Evolutionary conservation across 495 filamentous ascomycete genomes (phyloP).

Genomic region (Neurospora sublineolata): DNA sequence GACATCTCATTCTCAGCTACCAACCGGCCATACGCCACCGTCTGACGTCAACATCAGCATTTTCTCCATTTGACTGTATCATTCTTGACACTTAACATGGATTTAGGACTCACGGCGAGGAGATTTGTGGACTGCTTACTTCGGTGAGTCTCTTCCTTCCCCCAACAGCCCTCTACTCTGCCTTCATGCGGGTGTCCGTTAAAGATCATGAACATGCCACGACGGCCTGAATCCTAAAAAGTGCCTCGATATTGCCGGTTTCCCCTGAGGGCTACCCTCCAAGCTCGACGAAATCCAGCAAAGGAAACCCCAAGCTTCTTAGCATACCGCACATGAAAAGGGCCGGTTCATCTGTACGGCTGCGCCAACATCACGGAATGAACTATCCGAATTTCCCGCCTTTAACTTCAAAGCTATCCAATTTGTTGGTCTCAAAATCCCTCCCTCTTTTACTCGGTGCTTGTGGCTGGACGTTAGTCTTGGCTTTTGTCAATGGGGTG

Average conservation of each 20-base stretch:
- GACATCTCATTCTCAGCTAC: background rate
- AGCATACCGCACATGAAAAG: background rate
- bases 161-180: background rate
- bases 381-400: background rate
- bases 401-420: background rate
- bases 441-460: background rate
- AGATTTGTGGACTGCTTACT: background rate
- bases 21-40: background rate
- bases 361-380: background rate
- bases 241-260: background rate
- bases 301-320: background rate
- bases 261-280: background rate
- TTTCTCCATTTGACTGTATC: background rate
- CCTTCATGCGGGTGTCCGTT: background rate
- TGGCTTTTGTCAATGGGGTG: background rate
- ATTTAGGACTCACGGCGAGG: no score
- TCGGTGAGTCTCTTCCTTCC: background rate
- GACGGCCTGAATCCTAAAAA: background rate
- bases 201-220: background rate
- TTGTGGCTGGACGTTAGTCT: background rate
- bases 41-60: background rate
- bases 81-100: background rate
- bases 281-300: background rate
- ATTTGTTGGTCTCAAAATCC: background rate
- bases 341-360: background rate